These are phyloP conservation scores for Phytophthora pini DNA, from an alignment of 352 stramenopile species.

Conservation along the genomic window DNA sequence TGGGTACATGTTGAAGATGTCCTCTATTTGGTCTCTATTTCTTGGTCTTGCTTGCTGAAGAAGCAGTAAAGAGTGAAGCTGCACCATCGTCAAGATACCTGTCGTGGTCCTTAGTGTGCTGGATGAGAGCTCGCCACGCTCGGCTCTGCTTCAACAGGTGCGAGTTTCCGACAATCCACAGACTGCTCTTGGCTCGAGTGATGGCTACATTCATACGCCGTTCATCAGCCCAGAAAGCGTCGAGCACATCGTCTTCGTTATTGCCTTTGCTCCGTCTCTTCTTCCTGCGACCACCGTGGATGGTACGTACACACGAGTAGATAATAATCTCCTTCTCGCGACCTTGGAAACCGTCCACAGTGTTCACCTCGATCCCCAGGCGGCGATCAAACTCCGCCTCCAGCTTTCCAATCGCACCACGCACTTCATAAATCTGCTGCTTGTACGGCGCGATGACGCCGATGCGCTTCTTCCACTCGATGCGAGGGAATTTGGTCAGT, in stretches of 20 bases:
- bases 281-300: constrained; percentile 72
- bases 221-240: constrained; percentile 96
- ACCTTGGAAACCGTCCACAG: constrained; percentile 98
- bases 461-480: constrained; percentile 92
- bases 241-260: constrained; percentile 30
- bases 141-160: constrained; percentile 68
- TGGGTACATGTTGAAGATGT: constrained; percentile 27
- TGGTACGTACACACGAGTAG: constrained; percentile 97
- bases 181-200: constrained; percentile 96
- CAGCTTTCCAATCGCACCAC: constrained; percentile 71
- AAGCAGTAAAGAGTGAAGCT: constrained; percentile 13
- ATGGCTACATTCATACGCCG: constrained; percentile 99
- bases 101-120: constrained; percentile 60
- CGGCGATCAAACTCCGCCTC: constrained; percentile 52
- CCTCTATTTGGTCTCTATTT: constrained; percentile 24
- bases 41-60: constrained; percentile 5
- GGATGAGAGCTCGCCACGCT: constrained; percentile 74
- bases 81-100: constrained; percentile 53
- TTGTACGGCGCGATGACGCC: constrained; percentile 99
- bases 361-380: constrained; percentile 90
- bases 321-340: constrained; percentile 99
- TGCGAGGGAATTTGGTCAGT: constrained; percentile 73
- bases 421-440: constrained; percentile 94
- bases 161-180: constrained; percentile 89
- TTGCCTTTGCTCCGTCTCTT: constrained; percentile 22